phyloP scores from a whole-genome alignment of 352 stramenopile species.

The Globisporangium viniferum region DNA sequence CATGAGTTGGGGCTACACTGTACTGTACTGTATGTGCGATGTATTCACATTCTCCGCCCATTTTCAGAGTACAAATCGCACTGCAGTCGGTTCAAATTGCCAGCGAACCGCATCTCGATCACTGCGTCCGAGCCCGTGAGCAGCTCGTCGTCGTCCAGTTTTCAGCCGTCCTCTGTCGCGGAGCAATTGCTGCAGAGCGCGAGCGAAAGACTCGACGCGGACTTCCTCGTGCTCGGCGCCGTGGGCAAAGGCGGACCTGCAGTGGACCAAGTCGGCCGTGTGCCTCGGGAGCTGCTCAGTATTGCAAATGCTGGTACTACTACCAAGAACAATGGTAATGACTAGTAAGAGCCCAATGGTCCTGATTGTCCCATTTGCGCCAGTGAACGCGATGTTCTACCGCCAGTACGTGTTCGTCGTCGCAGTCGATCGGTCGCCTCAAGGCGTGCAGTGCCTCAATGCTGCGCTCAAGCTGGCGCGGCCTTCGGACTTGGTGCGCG shows the following conservation, averaged over 20 bases:
- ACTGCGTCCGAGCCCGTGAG: constrained; percentile 16
- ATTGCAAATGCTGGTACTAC: neutral
- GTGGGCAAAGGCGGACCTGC: constrained; percentile 58
- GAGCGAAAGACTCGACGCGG: constrained; percentile 2
- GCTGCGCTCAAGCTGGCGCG: constrained; percentile 58
- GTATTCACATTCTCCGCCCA: neutral
- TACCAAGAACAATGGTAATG: constrained; percentile 14
- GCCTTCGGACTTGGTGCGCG: constrained; percentile 32
- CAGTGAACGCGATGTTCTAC: constrained; percentile 39
- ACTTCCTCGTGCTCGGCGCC: constrained; percentile 57
- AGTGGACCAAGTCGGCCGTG: constrained; percentile 54
- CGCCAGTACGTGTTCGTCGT: constrained; percentile 55
- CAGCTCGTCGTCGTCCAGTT: constrained; percentile 2
- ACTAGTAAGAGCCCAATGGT: constrained; percentile 11
- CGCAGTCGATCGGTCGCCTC: constrained; percentile 38
- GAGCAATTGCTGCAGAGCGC: constrained; percentile 34
- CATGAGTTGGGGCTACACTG: neutral
- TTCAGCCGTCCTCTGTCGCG: constrained; percentile 15
- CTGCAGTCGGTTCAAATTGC: constrained; percentile 35
- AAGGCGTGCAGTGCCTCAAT: constrained; percentile 34
- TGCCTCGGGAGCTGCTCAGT: constrained; percentile 45
- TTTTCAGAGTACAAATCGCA: constrained; percentile 52
- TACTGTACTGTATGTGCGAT: neutral
- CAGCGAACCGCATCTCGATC: constrained; percentile 37
- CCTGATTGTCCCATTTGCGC: constrained; percentile 44